phyloP scores from a whole-genome alignment of 306 rosid species.

The Cercis canadensis region DNA sequence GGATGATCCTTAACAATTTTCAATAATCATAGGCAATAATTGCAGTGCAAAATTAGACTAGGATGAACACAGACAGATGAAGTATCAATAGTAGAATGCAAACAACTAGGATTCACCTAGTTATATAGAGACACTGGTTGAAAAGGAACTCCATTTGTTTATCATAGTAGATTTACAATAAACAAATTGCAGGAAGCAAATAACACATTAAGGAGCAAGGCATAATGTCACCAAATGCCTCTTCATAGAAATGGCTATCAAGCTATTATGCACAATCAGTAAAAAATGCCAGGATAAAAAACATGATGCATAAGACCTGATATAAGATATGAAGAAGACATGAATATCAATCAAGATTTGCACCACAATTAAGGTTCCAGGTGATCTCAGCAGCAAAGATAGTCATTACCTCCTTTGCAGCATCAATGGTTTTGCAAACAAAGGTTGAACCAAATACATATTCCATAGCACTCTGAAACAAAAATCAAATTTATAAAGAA shows the following conservation, averaged over 20 bases:
- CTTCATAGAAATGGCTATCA: not conserved
- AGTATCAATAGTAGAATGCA: not conserved
- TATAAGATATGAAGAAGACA: constrained; percentile 20
- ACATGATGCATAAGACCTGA: no score
- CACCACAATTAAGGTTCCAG: constrained; percentile 3
- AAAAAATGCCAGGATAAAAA: constrained; percentile 22
- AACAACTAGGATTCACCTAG: constrained; percentile 10
- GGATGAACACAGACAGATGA: no score
- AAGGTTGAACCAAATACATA: constrained; percentile 93
- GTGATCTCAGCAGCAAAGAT: constrained; percentile 25
- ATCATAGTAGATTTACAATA: no score
- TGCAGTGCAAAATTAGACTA: no score
- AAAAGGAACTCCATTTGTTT: no score
- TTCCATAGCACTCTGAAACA: constrained; percentile 87
- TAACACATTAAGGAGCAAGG: not conserved
- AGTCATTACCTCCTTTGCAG: constrained; percentile 88
- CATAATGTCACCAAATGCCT: constrained; percentile 9
- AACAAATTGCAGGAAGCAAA: not conserved
- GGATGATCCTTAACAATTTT: not conserved
- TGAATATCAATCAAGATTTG: no score
- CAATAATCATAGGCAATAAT: no score
- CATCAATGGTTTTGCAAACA: constrained; percentile 80
- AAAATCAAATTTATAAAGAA: constrained; percentile 32
- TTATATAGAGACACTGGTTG: constrained; percentile 13
- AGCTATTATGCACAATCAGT: constrained; percentile 15